phyloP scores from a whole-genome alignment of 345 rosid species.

The Fremontodendron californicum region DNA sequence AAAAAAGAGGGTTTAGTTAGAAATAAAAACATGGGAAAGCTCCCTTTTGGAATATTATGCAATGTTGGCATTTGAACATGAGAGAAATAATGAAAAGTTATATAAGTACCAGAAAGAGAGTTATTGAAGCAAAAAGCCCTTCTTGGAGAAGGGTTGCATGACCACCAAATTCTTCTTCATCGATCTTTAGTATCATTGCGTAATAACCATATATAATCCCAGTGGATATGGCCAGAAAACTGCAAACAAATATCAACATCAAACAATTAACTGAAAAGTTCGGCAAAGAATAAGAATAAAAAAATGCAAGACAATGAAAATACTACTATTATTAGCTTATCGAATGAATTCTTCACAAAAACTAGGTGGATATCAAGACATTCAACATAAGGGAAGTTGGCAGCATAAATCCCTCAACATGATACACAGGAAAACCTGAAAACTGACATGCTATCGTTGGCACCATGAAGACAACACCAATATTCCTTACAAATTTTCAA shows the following conservation, averaged over 20 bases:
- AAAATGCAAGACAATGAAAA: neutral
- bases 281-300: neutral
- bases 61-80: neutral
- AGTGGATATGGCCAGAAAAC: conserved; percentile 70
- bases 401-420: neutral
- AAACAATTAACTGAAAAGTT: neutral
- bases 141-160: conserved; percentile 92
- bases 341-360: neutral
- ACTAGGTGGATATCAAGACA: neutral
- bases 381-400: neutral
- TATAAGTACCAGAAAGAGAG: conserved; percentile 72
- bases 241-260: conserved; percentile 32
- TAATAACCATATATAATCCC: conserved; percentile 83
- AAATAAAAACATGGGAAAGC: conserved; percentile 6
- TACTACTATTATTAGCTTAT: neutral
- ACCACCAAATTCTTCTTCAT: conserved; percentile 94
- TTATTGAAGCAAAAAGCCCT: conserved; percentile 84
- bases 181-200: conserved; percentile 72
- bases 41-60: neutral
- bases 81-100: conserved; percentile 8
- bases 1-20: conserved; percentile 21
- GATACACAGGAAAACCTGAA: neutral
- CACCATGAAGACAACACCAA: neutral
- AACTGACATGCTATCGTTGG: neutral
- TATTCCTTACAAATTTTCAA: neutral